Base-by-base conservation (phyloP, 192 early-diverging fungal genomes). In the Rhizophlyctis rosea region DNA sequence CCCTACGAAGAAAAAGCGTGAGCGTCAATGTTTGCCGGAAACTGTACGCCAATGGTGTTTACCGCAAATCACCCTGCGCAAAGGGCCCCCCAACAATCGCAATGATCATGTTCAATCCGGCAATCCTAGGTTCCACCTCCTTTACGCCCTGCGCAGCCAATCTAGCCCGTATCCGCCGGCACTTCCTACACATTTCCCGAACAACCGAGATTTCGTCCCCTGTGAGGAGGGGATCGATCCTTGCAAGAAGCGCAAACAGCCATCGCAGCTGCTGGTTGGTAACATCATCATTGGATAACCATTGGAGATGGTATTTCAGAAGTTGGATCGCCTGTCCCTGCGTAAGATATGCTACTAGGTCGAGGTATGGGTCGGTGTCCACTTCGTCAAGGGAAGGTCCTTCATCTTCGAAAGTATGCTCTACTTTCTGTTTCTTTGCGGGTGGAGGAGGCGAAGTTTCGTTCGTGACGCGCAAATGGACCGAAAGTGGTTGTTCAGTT, bases 21-120 rank as follows among this genome's bases (percentile, higher is more conserved):
- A n/a, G n/a, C n/a, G n/a, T n/a, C n/a, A n/a, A n/a, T n/a, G n/a
- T n/a, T n/a, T n/a, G n/a, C n/a, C n/a, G n/a, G n/a, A n/a, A n/a
- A n/a, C n/a, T n/a, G n/a, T n/a, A n/a, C n/a, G 39, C 18, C 39
- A 44, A 44, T 7, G 9, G 39, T 44, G 9, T 55, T 21, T 52
- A 68, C 62, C 56, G 29, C 31, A 70, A 51, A 59, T 70, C 68
- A 4, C 16, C 9, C 62, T 70, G 68, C 23, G 62, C 62, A 50
- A 65, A 70, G 3, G 31, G 28, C 16, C 34, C 29, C 4, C 52
- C 31, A 9, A 70, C 53, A 52, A 70, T 59, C 28, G 68, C 62
- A 1, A 70, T 34, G 1, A 70, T 29, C 68, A 70, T 70, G 34
- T 64, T 65, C 50, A 70, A 33, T 4, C 34, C 32, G n/a, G 68